Conservation (phyloP, 768 basidiomycete genomes). For the Phanerodontia chrysosporium region DNA sequence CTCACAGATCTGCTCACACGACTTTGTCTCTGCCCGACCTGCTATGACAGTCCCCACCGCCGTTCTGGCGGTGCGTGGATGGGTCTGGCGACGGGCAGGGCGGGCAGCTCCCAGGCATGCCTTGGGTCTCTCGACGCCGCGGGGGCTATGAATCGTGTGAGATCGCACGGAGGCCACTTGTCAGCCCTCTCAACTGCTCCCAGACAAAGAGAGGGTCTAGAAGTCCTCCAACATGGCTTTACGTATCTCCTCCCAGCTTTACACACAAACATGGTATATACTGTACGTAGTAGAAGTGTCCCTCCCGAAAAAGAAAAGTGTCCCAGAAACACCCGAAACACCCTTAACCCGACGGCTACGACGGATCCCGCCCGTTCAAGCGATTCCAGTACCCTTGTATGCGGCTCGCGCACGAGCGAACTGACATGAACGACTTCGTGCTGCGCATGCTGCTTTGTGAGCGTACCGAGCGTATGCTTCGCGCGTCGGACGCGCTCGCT, state of each 20-base stretch:
- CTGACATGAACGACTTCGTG: conserved; percentile 20
- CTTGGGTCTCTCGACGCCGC: neutral
- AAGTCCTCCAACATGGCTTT: conserved; percentile 2
- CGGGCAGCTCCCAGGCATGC: neutral
- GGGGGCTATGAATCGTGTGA: conserved; percentile 1
- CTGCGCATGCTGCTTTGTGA: conserved; percentile 23
- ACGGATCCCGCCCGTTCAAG: conserved; percentile 14
- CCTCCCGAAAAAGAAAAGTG: neutral
- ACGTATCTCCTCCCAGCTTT: neutral
- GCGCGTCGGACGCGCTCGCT: conserved; percentile 1
- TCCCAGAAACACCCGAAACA: neutral
- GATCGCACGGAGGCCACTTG: neutral
- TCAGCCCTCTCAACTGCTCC: neutral
- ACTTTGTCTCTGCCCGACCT: neutral
- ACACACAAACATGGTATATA: neutral
- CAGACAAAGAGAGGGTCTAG: conserved; percentile 3
- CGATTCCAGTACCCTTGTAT: conserved; percentile 25
- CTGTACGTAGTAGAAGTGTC: neutral
- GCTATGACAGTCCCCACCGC: neutral
- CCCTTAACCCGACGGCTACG: neutral
- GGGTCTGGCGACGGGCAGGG: neutral
- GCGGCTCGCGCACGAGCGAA: conserved; percentile 26
- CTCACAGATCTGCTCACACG: neutral
- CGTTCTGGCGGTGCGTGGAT: neutral
- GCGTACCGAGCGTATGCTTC: conserved; percentile 22